Base-by-base conservation (phyloP, 2,329 filamentous ascomycete species). In the Neodidymelliopsis sp. region DNA sequence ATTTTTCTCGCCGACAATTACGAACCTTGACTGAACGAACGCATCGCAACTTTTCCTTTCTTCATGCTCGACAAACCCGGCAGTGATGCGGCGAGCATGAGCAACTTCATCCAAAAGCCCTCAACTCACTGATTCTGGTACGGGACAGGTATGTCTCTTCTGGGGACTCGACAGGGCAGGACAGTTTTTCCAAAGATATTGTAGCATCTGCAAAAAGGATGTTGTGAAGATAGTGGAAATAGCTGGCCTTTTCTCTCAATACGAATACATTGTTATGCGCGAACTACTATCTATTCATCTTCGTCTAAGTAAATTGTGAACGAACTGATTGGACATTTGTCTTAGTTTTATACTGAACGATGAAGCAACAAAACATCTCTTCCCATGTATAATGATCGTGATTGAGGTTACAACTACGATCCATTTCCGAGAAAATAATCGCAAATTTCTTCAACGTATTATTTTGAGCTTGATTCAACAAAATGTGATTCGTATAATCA, bases 201-300 rank as follows among this genome's bases (percentile, higher is more conserved):
- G 27, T 18, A 10, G 33, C 33, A 52, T 42, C 27, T 39, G 25
- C 33, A 20, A 12, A 13, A 25, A 35, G 4, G 28, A 13, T 43
- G 38, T 47, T 46, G 28, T 43, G 20, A 38, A 22, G 18, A 43
- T 29, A 38, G 13, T 34, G 24, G 27, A 23, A n/a, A 35, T 28
- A 22, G n/a, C 19, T 43, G 43, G 19, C 34, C 38, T 52, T 20
- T 52, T 52, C 15, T 38, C 29, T 39, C 34, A 5, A 40, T 33
- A 37, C 25, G 19, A 50, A 45, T 45, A 19, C 23, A 45, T 36
- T 40, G 18, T 45, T 41, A 45, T 45, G 30, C 40, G 40, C 19
- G 31, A 11, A 15, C 15, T 3, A 18, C 9, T 6, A 10, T 13
- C 15, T 31, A 9, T 31, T 4, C 13, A 18, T 8, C 15, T 11